Evolutionary conservation across 176 grass and related monocot species (phyloP), one percentile per base, ranked within the genome.

Genomic region (Zoysia pacifica): DNA sequence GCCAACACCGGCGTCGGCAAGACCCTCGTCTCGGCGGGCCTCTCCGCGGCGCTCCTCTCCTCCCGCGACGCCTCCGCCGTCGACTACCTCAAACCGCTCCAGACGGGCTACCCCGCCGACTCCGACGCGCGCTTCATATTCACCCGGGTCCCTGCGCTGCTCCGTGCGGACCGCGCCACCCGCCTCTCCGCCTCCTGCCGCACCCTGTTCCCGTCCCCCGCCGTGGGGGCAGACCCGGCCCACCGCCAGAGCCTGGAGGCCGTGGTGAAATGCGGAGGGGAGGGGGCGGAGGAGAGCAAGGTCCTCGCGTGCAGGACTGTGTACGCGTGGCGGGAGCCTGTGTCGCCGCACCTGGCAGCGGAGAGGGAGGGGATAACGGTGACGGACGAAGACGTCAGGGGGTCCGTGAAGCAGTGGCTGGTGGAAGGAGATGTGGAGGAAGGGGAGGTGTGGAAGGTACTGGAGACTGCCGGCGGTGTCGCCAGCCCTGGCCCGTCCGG

Each of bases 1-100:
- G 84, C 92, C 74, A 97, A 97, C 86, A 97, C 95, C 3, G 95
- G 85, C 79, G 89, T 97, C 45, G 95, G 95, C 77, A 98, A 98
- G 80, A 98, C 95, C 48, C 83, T 94, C 60, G 90, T 94, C 54
- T 98, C 90, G 69, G 79, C 92, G 37, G 95, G 95, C 11, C 90
- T 98, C 56, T 88, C 84, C 61, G 84, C 87, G 40, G 82, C 92
- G 38, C 72, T 93, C 35, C 83, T 94, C 77, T 51, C 36, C 63
- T 79, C 80, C 65, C 62, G 49, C 4, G 54, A 70, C 79, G 20
- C 77, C 18, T 53, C 62, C 41, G 44, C 86, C 7, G 73, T 98
- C 5, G 12, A 72, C 81, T 97, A 94, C 88, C 83, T 97, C 80
- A 97, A 97, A 72, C 95, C 92, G 8, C 87, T 97, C 11, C 92